phyloP scores from a whole-genome alignment of 352 stramenopile genomes.

The Phytopythium litorale region DNA sequence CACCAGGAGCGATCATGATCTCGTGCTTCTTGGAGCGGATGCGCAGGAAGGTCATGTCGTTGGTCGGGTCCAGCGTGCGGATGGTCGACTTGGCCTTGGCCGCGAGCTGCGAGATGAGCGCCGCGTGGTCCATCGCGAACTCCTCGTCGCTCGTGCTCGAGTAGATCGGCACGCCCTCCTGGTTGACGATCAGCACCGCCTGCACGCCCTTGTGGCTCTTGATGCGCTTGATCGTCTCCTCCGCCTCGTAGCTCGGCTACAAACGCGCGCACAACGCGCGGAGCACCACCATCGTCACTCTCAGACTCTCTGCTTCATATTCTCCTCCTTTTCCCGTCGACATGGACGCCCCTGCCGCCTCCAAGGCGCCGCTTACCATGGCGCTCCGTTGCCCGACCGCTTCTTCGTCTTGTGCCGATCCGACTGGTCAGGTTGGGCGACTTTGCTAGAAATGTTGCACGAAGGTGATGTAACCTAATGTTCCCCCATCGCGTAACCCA shows the following conservation, averaged over 20 bases:
- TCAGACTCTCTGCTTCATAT: background rate
- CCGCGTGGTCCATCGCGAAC: conserved; percentile 83
- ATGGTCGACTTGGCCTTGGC: conserved; percentile 91
- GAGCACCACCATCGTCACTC: background rate
- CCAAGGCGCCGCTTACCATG: conserved; percentile 1
- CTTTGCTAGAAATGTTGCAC: background rate
- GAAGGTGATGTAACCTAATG: background rate
- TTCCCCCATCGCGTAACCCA: background rate
- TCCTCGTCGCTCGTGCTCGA: conserved; percentile 90
- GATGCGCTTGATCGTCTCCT: conserved; percentile 94
- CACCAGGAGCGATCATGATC: conserved; percentile 90
- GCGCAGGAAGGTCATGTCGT: conserved; percentile 92
- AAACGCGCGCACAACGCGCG: background rate
- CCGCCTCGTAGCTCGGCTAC: conserved; percentile 86
- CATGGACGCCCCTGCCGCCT: background rate
- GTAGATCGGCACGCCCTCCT: conserved; percentile 91
- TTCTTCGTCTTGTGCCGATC: background rate
- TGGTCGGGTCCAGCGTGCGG: conserved; percentile 87
- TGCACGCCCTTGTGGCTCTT: conserved; percentile 93
- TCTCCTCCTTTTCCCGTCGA: background rate
- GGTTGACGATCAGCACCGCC: conserved; percentile 92
- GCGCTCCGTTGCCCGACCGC: background rate
- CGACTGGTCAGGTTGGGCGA: background rate
- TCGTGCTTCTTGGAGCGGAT: conserved; percentile 94
- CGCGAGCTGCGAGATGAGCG: conserved; percentile 85